phyloP scores from a whole-genome alignment of 495 filamentous ascomycete species.

The Lasiosphaeria ovina region DNA sequence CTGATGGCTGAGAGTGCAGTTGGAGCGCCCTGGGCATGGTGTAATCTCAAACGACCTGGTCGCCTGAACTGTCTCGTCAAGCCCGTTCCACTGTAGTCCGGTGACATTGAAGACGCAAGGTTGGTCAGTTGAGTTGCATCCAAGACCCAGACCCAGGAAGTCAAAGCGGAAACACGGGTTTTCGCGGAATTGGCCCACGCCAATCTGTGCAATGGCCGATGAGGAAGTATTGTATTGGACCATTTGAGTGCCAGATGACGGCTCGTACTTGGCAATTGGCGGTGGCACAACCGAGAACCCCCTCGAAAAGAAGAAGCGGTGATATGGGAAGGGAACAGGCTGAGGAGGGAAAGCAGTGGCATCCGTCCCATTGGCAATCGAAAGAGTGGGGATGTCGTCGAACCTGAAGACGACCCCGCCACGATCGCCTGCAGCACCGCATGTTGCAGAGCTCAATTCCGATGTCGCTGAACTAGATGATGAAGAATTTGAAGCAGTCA shows the following conservation, averaged over 20 bases:
- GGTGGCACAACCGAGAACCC: slow-evolving; percentile 38
- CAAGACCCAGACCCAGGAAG: slow-evolving; percentile 38
- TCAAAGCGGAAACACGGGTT: slow-evolving; percentile 43
- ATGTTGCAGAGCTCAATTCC: slow-evolving; percentile 11
- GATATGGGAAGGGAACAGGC: slow-evolving; percentile 39
- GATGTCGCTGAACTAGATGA: not conserved
- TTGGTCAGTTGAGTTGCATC: slow-evolving; percentile 36
- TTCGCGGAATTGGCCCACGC: slow-evolving; percentile 31
- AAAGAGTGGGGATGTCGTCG: slow-evolving; percentile 38
- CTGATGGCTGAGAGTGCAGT: slow-evolving; percentile 36
- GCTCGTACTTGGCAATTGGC: slow-evolving; percentile 25
- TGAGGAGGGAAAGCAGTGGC: slow-evolving; percentile 21
- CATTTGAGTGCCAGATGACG: slow-evolving; percentile 41
- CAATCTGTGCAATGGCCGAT: slow-evolving; percentile 31
- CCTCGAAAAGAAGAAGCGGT: slow-evolving; percentile 40
- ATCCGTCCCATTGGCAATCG: slow-evolving; percentile 20
- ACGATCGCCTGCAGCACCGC: slow-evolving; percentile 31
- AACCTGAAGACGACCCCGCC: slow-evolving; percentile 37
- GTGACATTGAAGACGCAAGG: slow-evolving; percentile 42
- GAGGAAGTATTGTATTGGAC: slow-evolving; percentile 32
- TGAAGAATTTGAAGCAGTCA: slow-evolving; percentile 5
- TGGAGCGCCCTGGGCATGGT: slow-evolving; percentile 28
- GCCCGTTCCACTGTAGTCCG: slow-evolving; percentile 32
- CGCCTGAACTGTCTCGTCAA: slow-evolving; percentile 22
- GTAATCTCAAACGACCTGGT: slow-evolving; percentile 31